These are phyloP conservation scores for Cryptococcus sp. DNA, from an alignment of 1,284 basidiomycete species.

Conservation along the genomic window DNA sequence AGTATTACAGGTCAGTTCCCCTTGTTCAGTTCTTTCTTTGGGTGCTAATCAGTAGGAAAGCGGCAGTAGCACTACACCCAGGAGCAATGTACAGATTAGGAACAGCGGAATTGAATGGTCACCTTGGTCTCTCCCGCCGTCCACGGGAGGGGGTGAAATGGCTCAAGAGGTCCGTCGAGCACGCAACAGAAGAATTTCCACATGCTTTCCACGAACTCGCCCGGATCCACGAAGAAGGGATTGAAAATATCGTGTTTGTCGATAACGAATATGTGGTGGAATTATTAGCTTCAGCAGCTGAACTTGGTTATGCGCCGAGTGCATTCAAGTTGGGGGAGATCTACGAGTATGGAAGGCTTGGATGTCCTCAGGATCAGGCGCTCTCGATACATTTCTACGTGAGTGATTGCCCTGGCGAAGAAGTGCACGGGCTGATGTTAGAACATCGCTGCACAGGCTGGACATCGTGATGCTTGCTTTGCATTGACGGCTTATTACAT, in stretches of 20 bases:
- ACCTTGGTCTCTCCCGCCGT: conserved; percentile 77
- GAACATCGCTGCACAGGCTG: conserved; percentile 97
- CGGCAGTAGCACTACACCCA: conserved; percentile 83
- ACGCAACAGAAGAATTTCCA: conserved; percentile 90
- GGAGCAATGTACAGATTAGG: conserved; percentile 96
- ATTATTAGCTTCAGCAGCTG: conserved; percentile 87
- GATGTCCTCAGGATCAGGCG: conserved; percentile 95
- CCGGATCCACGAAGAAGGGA: conserved; percentile 86
- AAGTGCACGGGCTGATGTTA: conserved; percentile 37
- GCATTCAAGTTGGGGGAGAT: conserved; percentile 96
- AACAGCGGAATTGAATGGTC: conserved; percentile 93
- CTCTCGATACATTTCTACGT: conserved; percentile 98
- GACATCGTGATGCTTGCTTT: conserved; percentile 95
- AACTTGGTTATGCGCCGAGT: conserved; percentile 92
- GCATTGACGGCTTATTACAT: conserved; percentile 98
- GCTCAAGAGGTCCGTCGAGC: conserved; percentile 94
- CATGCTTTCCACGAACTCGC: conserved; percentile 95
- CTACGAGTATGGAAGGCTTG: conserved; percentile 99
- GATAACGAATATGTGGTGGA: conserved; percentile 94
- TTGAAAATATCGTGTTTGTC: conserved; percentile 94
- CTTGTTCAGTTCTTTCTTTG: background rate
- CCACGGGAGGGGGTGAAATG: conserved; percentile 97
- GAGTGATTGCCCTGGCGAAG: conserved; percentile 41
- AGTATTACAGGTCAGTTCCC: conserved; percentile 66
- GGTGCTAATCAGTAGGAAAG: conserved; percentile 58